A percentile compares a stretch with the other conserved stretches of the same genome.
Evolutionary conservation across 495 filamentous ascomycete species (phyloP).

Genomic region (Aspergillus homomorphus): DNA sequence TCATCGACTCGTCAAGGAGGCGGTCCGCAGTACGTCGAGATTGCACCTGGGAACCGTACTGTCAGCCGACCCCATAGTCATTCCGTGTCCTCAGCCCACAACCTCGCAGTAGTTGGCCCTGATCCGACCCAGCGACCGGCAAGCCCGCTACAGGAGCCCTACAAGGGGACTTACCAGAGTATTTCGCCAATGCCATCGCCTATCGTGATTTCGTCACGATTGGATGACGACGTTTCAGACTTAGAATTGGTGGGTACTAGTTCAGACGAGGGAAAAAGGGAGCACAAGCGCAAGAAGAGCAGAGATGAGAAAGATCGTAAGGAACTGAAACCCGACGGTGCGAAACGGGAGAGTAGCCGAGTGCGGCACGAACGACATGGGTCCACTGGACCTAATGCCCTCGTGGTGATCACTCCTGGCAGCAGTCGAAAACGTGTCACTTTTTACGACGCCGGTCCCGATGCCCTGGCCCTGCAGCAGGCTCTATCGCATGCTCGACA

Average conservation of each 20-base stretch:
- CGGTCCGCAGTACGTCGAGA: conserved; percentile 42
- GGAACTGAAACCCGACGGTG: conserved; percentile 29
- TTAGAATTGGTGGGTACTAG: conserved; percentile 41
- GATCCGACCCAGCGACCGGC: conserved; percentile 54
- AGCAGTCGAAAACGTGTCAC: conserved; percentile 49
- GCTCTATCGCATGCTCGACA: conserved; percentile 68
- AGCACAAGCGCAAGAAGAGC: conserved; percentile 28
- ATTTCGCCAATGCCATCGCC: conserved; percentile 94
- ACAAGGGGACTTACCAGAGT: conserved; percentile 90
- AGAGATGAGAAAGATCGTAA: conserved; percentile 26
- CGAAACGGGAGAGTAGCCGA: conserved; percentile 30
- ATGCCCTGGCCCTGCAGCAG: conserved; percentile 71
- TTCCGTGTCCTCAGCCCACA: conserved; percentile 42
- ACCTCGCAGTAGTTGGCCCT: conserved; percentile 28
- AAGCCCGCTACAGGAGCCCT: conserved; percentile 86
- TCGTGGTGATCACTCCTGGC: conserved; percentile 33
- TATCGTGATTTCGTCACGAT: conserved; percentile 41
- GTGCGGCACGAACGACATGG: conserved; percentile 27
- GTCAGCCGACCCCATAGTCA: conserved; percentile 33
- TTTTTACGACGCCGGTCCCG: conserved; percentile 71
- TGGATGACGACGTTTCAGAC: conserved; percentile 52
- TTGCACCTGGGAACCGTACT: conserved; percentile 36
- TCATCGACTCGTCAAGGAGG: conserved; percentile 15
- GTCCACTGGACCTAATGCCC: conserved; percentile 23
- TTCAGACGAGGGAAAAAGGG: conserved; percentile 35